phyloP scores from a whole-genome alignment of 805 yeast species.

The Sugiyamaella marilandica region DNA sequence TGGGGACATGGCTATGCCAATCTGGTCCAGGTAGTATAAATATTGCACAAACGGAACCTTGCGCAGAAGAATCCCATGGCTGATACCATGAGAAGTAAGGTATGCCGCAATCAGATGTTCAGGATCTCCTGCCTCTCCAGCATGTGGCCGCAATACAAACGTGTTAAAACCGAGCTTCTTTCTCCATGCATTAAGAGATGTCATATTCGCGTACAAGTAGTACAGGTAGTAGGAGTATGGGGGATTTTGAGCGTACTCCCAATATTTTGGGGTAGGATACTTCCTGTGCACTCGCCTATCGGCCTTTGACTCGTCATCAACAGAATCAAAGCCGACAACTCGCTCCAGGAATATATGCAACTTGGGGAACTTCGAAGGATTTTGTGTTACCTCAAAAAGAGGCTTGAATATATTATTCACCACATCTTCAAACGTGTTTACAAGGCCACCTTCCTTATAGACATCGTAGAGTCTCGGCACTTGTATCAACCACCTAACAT shows the following conservation, averaged over 20 bases:
- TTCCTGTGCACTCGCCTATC: constrained; percentile 79
- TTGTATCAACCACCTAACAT: constrained; percentile 95
- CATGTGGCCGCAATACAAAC: constrained; percentile 93
- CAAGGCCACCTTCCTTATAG: constrained; percentile 71
- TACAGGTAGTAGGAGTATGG: constrained; percentile 96
- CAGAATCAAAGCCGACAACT: constrained; percentile 96
- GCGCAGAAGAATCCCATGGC: constrained; percentile 91
- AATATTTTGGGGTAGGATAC: constrained; percentile 77
- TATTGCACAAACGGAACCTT: constrained; percentile 95
- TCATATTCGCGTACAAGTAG: constrained; percentile 79
- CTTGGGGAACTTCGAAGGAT: constrained; percentile 89
- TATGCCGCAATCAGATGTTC: constrained; percentile 91
- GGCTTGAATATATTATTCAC: constrained; percentile 79
- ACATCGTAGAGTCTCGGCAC: constrained; percentile 90
- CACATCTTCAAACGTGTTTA: constrained; percentile 68
- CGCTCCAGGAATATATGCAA: constrained; percentile 82
- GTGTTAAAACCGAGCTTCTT: constrained; percentile 71
- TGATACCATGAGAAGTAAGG: constrained; percentile 83
- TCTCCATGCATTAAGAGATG: constrained; percentile 84
- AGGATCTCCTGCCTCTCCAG: constrained; percentile 99
- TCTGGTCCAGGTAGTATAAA: constrained; percentile 85
- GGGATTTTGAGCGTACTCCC: constrained; percentile 79
- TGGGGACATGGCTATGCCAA: constrained; percentile 98
- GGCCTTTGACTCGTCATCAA: constrained; percentile 92
- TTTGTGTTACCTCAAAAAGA: constrained; percentile 78